These are phyloP conservation scores for Microbotryum intermedium DNA, from an alignment of 1,284 basidiomycete species.

Conservation along the genomic window DNA sequence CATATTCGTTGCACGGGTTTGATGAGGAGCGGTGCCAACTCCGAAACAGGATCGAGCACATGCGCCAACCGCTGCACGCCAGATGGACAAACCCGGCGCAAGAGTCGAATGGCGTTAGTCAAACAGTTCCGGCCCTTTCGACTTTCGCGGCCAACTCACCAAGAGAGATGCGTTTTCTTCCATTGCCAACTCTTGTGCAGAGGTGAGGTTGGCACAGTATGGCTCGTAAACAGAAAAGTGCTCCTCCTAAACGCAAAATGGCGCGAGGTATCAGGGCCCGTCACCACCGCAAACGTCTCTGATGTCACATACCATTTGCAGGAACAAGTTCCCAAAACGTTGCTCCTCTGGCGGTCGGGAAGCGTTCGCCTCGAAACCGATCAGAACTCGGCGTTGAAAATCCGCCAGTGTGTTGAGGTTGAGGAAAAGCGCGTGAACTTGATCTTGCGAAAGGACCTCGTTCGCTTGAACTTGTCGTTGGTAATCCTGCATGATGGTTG, in stretches of 20 bases:
- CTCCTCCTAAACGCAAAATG: constrained; percentile 59
- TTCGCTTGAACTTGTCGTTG: constrained; percentile 55
- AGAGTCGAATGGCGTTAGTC: neutral
- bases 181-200: constrained; percentile 75
- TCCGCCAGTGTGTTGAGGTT: constrained; percentile 92
- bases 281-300: constrained; percentile 40
- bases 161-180: constrained; percentile 72
- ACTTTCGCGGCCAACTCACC: constrained; percentile 42
- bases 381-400: constrained; percentile 93
- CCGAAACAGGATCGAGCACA: constrained; percentile 46
- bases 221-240: constrained; percentile 93
- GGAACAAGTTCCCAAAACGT: constrained; percentile 42
- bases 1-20: constrained; percentile 68
- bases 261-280: neutral
- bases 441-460: constrained; percentile 83
- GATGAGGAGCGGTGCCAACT: constrained; percentile 77
- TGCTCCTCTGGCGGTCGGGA: constrained; percentile 57
- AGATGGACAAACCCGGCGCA: neutral
- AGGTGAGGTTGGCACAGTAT: constrained; percentile 93
- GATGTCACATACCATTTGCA: constrained; percentile 54
- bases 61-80: constrained; percentile 29
- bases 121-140: neutral
- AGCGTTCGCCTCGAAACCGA: constrained; percentile 82
- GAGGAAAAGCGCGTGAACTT: constrained; percentile 89
- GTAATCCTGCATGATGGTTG: constrained; percentile 37